Percentiles rank a stretch among this genome's conserved stretches.
Evolutionary conservation across 768 basidiomycete species (phyloP).

Genomic region (Tulasnella sp.): DNA sequence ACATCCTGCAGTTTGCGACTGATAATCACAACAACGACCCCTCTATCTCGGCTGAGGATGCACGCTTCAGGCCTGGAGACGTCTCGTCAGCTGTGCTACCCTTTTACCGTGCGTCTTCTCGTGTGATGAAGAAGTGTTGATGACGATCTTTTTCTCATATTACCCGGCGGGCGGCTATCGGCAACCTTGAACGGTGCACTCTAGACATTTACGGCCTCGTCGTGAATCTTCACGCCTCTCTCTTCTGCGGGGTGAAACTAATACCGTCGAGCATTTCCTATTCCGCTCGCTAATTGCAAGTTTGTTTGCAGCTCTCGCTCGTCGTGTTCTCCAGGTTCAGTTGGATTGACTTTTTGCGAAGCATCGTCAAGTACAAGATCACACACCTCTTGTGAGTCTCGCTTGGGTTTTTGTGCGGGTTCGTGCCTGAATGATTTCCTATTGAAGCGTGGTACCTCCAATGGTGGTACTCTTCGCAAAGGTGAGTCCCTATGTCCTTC

Average conservation of each 20-base stretch:
- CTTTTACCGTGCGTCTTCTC: conserved; percentile 1
- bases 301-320: conserved; percentile 16
- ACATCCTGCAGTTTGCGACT: conserved; percentile 46
- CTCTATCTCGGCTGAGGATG: conserved; percentile 19
- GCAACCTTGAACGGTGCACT: background rate
- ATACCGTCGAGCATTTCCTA: background rate
- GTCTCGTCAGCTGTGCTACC: conserved; percentile 27
- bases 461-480: conserved; percentile 49
- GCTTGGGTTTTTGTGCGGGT: background rate
- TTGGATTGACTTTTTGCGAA: conserved; percentile 47
- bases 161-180: background rate
- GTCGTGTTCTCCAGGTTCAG: conserved; percentile 53
- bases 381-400: conserved; percentile 41
- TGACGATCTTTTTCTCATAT: background rate
- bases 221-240: conserved; percentile 20
- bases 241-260: conserved; percentile 21
- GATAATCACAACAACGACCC: conserved; percentile 42
- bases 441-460: conserved; percentile 43
- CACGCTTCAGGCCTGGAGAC: conserved; percentile 48
- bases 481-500: conserved; percentile 25
- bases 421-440: background rate
- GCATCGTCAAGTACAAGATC: conserved; percentile 46
- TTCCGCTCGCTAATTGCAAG: background rate
- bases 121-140: background rate
- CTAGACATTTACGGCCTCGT: conserved; percentile 22